Percentiles rank a stretch among this genome's conserved stretches.
phyloP scores from a whole-genome alignment of 2,329 filamentous ascomycete species.

The Podosphaera xanthii region DNA sequence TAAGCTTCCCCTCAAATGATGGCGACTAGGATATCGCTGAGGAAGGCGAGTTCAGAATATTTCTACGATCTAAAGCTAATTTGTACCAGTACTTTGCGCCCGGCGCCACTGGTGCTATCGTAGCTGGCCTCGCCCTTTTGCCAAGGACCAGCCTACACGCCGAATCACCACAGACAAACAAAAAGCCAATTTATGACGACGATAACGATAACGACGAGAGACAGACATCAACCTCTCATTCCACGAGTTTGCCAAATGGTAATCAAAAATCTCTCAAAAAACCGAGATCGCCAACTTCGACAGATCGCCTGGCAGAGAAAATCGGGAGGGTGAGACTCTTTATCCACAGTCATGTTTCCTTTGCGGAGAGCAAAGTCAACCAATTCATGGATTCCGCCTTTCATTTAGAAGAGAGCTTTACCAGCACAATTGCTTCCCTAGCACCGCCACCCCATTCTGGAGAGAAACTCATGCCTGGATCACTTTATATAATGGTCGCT shows the following conservation, averaged over 20 bases:
- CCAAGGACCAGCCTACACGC: slow-evolving; percentile 24
- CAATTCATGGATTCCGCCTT: slow-evolving; percentile 58
- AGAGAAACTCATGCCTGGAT: slow-evolving; percentile 73
- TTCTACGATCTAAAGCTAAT: slow-evolving; percentile 4
- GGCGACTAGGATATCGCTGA: slow-evolving; percentile 28
- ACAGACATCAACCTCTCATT: neutral
- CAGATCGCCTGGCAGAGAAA: slow-evolving; percentile 67
- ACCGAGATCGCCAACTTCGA: slow-evolving; percentile 44
- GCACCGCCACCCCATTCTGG: slow-evolving; percentile 68
- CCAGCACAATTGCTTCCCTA: slow-evolving; percentile 66
- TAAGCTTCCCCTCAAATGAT: slow-evolving; percentile 19
- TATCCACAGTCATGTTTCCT: slow-evolving; percentile 51
- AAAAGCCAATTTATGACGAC: slow-evolving; percentile 68
- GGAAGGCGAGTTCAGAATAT: slow-evolving; percentile 21
- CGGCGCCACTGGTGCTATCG: slow-evolving; percentile 19
- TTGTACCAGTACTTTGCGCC: slow-evolving; percentile 24
- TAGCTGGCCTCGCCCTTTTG: slow-evolving; percentile 23
- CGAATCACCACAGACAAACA: slow-evolving; percentile 20
- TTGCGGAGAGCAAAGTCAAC: slow-evolving; percentile 68
- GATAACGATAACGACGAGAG: slow-evolving; percentile 36
- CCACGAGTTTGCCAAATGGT: neutral
- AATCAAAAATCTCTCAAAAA: slow-evolving; percentile 6
- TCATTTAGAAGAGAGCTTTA: slow-evolving; percentile 71
- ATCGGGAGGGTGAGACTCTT: slow-evolving; percentile 61
- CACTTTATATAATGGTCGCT: slow-evolving; percentile 78